Conservation (phyloP, 768 basidiomycete species). For the Boletus insuetus region DNA sequence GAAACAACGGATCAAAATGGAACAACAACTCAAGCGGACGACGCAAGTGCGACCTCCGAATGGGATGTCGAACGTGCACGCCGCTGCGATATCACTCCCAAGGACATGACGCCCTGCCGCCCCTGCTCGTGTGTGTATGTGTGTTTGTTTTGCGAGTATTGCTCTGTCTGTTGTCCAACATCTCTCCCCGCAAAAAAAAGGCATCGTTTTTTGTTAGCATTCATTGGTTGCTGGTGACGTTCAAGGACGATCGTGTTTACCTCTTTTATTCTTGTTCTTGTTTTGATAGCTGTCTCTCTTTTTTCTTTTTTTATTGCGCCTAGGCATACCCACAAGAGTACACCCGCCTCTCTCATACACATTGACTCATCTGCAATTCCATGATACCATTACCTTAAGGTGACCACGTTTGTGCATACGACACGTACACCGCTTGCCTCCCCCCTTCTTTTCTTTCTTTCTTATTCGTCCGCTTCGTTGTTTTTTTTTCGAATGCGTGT, state of each 20-base stretch:
- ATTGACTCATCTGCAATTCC: not conserved
- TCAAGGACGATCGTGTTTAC: not conserved
- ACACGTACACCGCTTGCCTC: constrained; percentile 1
- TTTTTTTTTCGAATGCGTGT: too few relatives aligned
- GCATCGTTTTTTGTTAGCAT: not conserved
- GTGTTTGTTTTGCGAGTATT: constrained; percentile 4
- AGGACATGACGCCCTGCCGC: constrained; percentile 15
- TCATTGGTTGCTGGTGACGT: not conserved
- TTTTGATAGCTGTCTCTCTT: not conserved
- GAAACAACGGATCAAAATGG: constrained; percentile 73
- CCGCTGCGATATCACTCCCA: constrained; percentile 28
- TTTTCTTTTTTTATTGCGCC: not conserved
- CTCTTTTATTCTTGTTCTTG: not conserved
- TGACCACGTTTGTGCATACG: constrained; percentile 13
- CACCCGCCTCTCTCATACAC: not conserved
- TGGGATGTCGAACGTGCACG: constrained; percentile 27
- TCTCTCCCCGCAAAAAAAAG: not conserved
- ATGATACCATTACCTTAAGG: constrained; percentile 17
- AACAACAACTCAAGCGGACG: constrained; percentile 67
- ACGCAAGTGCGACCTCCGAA: constrained; percentile 37
- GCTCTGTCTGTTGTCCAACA: constrained; percentile 6
- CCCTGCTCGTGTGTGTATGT: not conserved
- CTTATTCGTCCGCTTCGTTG: constrained; percentile 3
- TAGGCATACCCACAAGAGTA: constrained; percentile 17
- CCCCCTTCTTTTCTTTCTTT: not conserved